phyloP scores from a whole-genome alignment of 768 basidiomycete species.

The Rhizopogon rudus region DNA sequence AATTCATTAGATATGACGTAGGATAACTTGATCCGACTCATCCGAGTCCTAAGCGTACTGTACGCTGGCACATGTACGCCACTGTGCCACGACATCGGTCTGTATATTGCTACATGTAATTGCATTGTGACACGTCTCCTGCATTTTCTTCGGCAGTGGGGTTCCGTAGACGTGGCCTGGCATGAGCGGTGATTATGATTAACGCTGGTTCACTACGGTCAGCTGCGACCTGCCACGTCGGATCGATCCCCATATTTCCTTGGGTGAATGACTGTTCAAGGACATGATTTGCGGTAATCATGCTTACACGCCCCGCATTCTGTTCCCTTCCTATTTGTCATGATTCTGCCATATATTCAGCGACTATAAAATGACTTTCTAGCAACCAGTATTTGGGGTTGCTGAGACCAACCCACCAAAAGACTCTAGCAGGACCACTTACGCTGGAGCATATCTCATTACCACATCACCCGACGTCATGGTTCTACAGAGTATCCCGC shows the following conservation, averaged over 20 bases:
- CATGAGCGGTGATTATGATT: neutral
- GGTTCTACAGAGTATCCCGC: slow-evolving; percentile 2
- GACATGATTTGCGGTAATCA: neutral
- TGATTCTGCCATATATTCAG: neutral
- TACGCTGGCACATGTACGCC: neutral
- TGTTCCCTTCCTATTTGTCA: neutral
- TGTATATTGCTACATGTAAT: neutral
- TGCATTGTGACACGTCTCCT: neutral
- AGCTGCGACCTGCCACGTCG: neutral
- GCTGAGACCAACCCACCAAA: neutral
- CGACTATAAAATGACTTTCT: neutral
- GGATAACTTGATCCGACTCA: no score
- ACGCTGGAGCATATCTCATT: neutral
- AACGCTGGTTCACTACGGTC: neutral
- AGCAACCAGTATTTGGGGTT: neutral
- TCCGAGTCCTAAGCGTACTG: neutral
- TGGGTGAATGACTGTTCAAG: neutral
- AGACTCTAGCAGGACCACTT: no score
- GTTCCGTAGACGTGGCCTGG: neutral
- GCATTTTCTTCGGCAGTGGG: neutral
- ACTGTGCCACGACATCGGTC: neutral
- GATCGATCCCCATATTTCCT: neutral
- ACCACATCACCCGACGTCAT: slow-evolving; percentile 1
- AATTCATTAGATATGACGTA: neutral
- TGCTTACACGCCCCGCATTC: neutral